Evolutionary conservation across 768 basidiomycete species (phyloP).

Genomic region (Tricholoma hemisulphureum): DNA sequence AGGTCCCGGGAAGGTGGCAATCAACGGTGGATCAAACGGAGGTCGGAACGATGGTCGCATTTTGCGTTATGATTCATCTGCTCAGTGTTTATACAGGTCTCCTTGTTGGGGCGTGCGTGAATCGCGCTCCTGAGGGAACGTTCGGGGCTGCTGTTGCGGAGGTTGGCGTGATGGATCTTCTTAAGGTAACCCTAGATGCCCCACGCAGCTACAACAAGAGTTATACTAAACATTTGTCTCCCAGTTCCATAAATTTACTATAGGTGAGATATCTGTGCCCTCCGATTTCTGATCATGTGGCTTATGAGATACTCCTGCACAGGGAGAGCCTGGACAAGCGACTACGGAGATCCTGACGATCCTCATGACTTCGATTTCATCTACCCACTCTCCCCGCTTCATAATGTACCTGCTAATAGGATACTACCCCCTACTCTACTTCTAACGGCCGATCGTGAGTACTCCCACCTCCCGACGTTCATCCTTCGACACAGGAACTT

Average conservation of each 20-base stretch:
- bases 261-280: conserved; percentile 41
- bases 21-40: conserved; percentile 82
- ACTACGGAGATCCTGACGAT: conserved; percentile 75
- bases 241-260: conserved; percentile 75
- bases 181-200: conserved; percentile 50
- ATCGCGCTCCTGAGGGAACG: conserved; percentile 71
- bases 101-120: conserved; percentile 80
- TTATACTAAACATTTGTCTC: conserved; percentile 7
- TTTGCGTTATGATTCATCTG: neutral
- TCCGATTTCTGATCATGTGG: neutral
- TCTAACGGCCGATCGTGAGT: conserved; percentile 81
- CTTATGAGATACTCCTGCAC: conserved; percentile 4
- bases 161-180: conserved; percentile 78
- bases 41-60: conserved; percentile 38
- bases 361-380: conserved; percentile 85
- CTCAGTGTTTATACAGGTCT: conserved; percentile 45
- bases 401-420: conserved; percentile 66
- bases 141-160: conserved; percentile 80
- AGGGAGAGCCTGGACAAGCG: conserved; percentile 77
- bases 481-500: neutral
- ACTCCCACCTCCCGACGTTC: neutral
- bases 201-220: neutral
- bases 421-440: conserved; percentile 68
- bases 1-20: conserved; percentile 65
- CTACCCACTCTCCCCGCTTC: conserved; percentile 73